Evolutionary conservation across 2,329 filamentous ascomycete species (phyloP).

Genomic region (Diaporthe capsici): DNA sequence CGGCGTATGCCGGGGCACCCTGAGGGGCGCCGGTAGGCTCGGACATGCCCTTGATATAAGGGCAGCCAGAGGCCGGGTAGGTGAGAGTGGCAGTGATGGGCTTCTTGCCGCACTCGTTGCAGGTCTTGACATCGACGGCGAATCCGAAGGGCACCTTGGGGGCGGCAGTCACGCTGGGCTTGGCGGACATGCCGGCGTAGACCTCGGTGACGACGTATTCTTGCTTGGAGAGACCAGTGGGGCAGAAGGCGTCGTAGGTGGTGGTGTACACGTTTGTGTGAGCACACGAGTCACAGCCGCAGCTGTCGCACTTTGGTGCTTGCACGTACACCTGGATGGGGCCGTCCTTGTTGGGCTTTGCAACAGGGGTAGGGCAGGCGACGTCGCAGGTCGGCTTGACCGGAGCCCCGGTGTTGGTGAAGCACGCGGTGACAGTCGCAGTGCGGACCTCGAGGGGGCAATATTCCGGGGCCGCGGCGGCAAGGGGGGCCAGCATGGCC

Average conservation of each 20-base stretch:
- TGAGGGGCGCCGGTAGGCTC: conserved; percentile 11
- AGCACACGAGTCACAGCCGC: conserved; percentile 29
- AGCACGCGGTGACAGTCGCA: conserved; percentile 33
- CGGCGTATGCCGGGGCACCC: conserved; percentile 25
- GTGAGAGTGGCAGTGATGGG: conserved; percentile 28
- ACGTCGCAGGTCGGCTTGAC: conserved; percentile 29
- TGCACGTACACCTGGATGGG: conserved; percentile 25
- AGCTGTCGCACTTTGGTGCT: conserved; percentile 33
- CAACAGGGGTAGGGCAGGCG: conserved; percentile 32
- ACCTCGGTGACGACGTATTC: conserved; percentile 34
- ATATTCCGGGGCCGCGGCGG: background rate
- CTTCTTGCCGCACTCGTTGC: conserved; percentile 20
- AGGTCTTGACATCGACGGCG: conserved; percentile 24
- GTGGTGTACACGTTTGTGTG: conserved; percentile 36
- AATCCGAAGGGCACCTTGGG: conserved; percentile 31
- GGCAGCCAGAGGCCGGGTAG: conserved; percentile 25
- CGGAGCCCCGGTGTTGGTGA: conserved; percentile 25
- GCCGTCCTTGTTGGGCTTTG: background rate
- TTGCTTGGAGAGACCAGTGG: conserved; percentile 32
- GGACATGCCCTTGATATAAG: conserved; percentile 28
- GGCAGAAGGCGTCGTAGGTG: conserved; percentile 36
- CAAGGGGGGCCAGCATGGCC: conserved; percentile 24
- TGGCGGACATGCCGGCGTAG: conserved; percentile 32
- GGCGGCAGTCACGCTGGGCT: conserved; percentile 12
- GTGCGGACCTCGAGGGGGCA: conserved; percentile 32